These are phyloP conservation scores for Cenchrus purpureus DNA, from an alignment of 176 grass and related monocot genomes.

Conservation along the genomic window DNA sequence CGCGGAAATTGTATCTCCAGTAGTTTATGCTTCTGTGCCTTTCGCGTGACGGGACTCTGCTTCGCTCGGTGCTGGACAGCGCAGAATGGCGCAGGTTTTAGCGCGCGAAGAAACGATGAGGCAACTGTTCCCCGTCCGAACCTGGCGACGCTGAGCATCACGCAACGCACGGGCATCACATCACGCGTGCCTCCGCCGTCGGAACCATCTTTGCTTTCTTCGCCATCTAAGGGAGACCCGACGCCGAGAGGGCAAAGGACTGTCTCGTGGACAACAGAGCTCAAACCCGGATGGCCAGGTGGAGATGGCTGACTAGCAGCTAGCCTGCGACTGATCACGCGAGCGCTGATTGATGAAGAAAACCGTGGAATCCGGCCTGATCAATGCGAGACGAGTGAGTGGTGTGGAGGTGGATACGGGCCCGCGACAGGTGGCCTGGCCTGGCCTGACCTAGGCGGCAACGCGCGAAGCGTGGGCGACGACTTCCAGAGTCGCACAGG, in stretches of 20 bases:
- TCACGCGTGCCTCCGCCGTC: too few relatives aligned
- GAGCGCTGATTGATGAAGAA: background rate
- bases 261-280: too few relatives aligned
- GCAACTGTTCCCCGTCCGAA: background rate
- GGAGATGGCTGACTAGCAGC: background rate
- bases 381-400: background rate
- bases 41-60: too few relatives aligned
- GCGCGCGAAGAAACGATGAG: too few relatives aligned
- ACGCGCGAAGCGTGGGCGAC: conserved; percentile 4
- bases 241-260: background rate
- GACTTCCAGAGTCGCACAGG: background rate
- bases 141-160: background rate
- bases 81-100: too few relatives aligned
- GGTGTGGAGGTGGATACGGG: too few relatives aligned
- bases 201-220: background rate
- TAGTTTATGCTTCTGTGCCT: background rate
- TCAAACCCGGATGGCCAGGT: background rate
- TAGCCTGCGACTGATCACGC: background rate
- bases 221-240: too few relatives aligned
- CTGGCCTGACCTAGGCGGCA: background rate
- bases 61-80: background rate
- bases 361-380: background rate
- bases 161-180: background rate
- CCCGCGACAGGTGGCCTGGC: background rate
- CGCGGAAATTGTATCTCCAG: background rate